These are phyloP conservation scores for Epithele typhae DNA, from an alignment of 768 basidiomycete species.

Conservation along the genomic window DNA sequence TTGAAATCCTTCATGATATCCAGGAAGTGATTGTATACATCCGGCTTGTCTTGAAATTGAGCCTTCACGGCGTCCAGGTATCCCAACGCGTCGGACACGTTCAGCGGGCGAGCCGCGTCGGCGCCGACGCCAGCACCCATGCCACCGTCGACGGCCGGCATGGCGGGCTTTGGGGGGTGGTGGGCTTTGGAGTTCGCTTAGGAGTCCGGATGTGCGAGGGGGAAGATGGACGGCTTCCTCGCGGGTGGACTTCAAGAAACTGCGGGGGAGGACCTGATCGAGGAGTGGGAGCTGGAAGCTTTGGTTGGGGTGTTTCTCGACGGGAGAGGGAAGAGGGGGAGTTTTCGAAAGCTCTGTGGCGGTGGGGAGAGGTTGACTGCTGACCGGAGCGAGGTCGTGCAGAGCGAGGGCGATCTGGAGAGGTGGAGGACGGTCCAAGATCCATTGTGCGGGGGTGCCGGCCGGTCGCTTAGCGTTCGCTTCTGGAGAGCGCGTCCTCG, in stretches of 20 bases:
- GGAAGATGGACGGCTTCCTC: conserved; percentile 10
- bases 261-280: conserved; percentile 10
- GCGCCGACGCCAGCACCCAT: conserved; percentile 8
- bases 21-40: conserved; percentile 91
- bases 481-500: conserved; percentile 9
- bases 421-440: conserved; percentile 5
- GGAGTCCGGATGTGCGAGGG: conserved; percentile 9
- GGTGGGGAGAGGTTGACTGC: conserved; percentile 2
- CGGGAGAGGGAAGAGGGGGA: conserved; percentile 2
- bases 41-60: conserved; percentile 85
- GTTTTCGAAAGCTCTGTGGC: conserved; percentile 4
- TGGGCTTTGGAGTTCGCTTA: conserved; percentile 9
- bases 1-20: conserved; percentile 99
- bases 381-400: neutral
- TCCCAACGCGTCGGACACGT: conserved; percentile 89
- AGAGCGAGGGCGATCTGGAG: conserved; percentile 4
- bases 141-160: conserved; percentile 9
- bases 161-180: conserved; percentile 9
- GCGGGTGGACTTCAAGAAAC: conserved; percentile 10
- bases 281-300: conserved; percentile 12
- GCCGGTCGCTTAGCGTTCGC: conserved; percentile 17
- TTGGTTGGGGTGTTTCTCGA: conserved; percentile 5
- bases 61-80: conserved; percentile 94
- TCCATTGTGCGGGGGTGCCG: conserved; percentile 13
- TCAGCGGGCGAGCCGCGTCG: conserved; percentile 52